phyloP scores from a whole-genome alignment of 192 early-diverging fungal species.

The Linnemannia zychae region DNA sequence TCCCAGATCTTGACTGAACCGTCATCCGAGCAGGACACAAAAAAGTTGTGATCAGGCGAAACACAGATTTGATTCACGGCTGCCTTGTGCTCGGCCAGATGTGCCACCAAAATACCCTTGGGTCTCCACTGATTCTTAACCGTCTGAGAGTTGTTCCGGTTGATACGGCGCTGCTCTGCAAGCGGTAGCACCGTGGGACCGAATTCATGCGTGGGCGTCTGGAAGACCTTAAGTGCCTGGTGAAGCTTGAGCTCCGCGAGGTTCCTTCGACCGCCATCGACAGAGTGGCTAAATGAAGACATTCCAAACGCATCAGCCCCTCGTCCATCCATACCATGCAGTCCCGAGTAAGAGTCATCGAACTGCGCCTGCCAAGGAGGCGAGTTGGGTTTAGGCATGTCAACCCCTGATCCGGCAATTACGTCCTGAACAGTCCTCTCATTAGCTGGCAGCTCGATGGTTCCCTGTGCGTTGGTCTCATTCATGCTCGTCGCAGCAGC shows the following conservation, averaged over 20 bases:
- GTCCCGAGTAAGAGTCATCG: conserved; percentile 28
- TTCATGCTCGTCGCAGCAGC: conserved; percentile 62
- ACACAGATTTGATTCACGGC: conserved; percentile 77
- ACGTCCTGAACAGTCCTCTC: conserved; percentile 37
- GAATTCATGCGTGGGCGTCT: conserved; percentile 52
- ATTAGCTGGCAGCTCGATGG: conserved; percentile 53
- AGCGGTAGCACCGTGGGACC: conserved; percentile 32
- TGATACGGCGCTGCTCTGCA: conserved; percentile 39
- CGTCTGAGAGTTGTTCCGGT: conserved; percentile 45
- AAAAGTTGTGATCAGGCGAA: conserved; percentile 77
- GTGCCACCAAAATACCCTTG: conserved; percentile 77
- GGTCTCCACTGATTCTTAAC: conserved; percentile 49
- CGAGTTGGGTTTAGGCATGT: conserved; percentile 41
- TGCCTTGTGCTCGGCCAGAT: conserved; percentile 88
- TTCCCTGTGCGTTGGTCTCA: conserved; percentile 56
- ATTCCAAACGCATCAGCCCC: conserved; percentile 22
- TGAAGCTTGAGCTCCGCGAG: conserved; percentile 30
- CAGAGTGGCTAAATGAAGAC: conserved; percentile 18
- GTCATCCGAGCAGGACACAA: conserved; percentile 89
- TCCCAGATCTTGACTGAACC: conserved; percentile 91
- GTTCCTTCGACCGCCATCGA: conserved; percentile 45
- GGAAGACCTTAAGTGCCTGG: conserved; percentile 49
- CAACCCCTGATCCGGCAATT: conserved; percentile 48
- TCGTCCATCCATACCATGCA: not conserved
- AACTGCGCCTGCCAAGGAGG: conserved; percentile 43